Evolutionary conservation across 2,329 filamentous ascomycete species (phyloP), one percentile per base, ranked within the genome.

Genomic region (Aaosphaeria arxii): DNA sequence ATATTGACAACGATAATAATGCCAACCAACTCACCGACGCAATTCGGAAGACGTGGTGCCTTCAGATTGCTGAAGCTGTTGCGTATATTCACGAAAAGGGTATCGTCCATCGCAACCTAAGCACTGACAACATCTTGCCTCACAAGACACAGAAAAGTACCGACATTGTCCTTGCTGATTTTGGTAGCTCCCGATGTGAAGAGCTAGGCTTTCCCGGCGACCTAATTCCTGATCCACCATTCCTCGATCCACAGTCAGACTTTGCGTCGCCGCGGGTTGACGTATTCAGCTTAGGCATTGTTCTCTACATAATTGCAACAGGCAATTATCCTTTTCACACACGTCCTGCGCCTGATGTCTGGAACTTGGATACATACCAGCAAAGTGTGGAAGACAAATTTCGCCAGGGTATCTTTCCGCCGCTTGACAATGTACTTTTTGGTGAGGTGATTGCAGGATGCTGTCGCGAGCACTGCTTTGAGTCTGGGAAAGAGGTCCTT

Each of bases 61-160:
- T 55, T 6, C 43, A 55, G 38, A 28, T 52, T 11, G 42, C 50
- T 42, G 11, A 55, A 52, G 52, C 50, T 30, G 30, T 55, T 29
- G 40, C 44, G 28, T 48, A 52, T 40, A 32, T 44, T n/a, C 47
- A 52, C 42, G 43, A 46, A 33, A 48, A 46, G 32, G 52, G 50
- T 31, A 45, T 52, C 42, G 47, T 52, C 40, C 47, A 55, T 42
- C 7, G 7, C 7, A 36, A 36, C n/a, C 33, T 36, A 36, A 36
- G 33, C 33, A 36, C 33, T 36, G 7, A 7, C 7, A 36, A 36
- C n/a, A n/a, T 36, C 7, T n/a, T 36, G 7, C 33, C n/a, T n/a
- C 33, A 36, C n/a, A 7, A n/a, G n/a, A n/a, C 33, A 7, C 7
- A n/a, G 7, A 7, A 36, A n/a, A 36, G 7, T 36, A 36, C n/a